Evolutionary conservation across 2,329 filamentous ascomycete genomes (phyloP).

Genomic region (Botrytis cinerea): DNA sequence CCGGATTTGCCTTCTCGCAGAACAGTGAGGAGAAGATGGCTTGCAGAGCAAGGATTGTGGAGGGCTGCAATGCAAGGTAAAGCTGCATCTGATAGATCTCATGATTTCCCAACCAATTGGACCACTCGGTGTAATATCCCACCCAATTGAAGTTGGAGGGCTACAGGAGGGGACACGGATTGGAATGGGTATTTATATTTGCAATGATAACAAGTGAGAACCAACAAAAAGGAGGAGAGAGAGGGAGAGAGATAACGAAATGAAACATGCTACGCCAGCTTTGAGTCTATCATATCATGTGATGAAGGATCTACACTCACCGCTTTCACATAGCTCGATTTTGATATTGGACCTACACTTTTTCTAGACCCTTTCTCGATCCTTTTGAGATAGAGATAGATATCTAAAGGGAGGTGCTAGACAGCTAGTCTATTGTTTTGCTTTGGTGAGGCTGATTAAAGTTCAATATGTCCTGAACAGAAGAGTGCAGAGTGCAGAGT

Average conservation of each 20-base stretch:
- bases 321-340: background rate
- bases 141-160: background rate
- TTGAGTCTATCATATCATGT: background rate
- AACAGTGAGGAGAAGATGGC: slow-evolving; percentile 19
- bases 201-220: background rate
- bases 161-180: background rate
- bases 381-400: background rate
- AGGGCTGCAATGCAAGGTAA: slow-evolving; percentile 11
- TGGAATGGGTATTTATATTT: background rate
- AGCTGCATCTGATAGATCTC: slow-evolving; percentile 4
- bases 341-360: background rate
- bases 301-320: background rate
- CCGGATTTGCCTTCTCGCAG: background rate
- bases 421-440: background rate
- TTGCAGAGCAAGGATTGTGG: slow-evolving; percentile 10
- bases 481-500: background rate
- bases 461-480: background rate
- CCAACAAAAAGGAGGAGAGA: background rate
- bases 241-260: background rate
- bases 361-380: background rate
- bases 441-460: background rate
- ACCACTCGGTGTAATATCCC: background rate
- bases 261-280: background rate
- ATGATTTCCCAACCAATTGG: background rate
- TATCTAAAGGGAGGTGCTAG: background rate